Evolutionary conservation across 139 green algal genomes (phyloP).

Genomic region (Ettlia oleoabundans): DNA sequence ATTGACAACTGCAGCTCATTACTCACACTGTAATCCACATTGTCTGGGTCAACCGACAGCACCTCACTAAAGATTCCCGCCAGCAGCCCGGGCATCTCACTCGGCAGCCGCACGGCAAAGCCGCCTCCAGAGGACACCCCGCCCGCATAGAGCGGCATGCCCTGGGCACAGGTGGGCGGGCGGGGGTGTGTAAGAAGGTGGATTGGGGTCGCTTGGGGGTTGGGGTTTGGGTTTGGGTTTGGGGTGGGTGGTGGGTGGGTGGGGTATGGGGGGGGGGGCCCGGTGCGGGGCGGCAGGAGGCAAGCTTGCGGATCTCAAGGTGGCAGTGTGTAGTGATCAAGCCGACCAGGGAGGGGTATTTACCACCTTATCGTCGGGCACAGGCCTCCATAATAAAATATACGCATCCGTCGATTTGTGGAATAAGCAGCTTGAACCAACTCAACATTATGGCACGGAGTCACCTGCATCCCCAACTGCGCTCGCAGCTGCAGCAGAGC

Average conservation of each 20-base stretch:
- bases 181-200: neutral
- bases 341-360: no score
- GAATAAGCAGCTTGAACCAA: no score
- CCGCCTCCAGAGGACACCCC: neutral
- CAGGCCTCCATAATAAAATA: no score
- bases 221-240: no score
- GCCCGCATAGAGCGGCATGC: neutral
- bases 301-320: no score
- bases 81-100: neutral
- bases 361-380: no score
- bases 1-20: neutral
- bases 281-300: no score
- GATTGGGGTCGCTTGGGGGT: no score
- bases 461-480: neutral
- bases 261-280: no score
- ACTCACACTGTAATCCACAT: neutral
- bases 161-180: neutral
- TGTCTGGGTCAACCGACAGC: neutral
- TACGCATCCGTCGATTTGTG: no score
- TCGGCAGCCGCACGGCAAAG: neutral
- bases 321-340: no score
- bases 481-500: neutral
- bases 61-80: neutral
- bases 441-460: neutral
- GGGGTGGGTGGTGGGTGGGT: no score